Base-by-base conservation (phyloP, 1,284 basidiomycete species). In the Exobasidium rhododendri region DNA sequence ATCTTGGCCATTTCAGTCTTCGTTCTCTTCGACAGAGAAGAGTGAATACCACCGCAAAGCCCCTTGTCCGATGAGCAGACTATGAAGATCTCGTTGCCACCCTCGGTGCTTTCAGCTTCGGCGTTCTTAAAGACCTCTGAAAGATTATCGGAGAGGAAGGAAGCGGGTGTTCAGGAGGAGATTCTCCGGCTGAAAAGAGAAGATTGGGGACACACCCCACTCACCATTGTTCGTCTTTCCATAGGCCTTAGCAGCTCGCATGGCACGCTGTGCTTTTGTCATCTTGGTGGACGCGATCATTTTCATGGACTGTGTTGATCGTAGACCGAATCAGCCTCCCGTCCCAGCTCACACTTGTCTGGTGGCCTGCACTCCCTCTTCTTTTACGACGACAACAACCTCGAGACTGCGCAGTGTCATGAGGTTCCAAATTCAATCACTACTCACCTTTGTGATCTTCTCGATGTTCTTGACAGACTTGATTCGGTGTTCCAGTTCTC, bases 221-320 rank as follows among this genome's bases (percentile, higher is more conserved):
- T 62, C 65, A 94, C 92, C 92, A 74, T 89, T 85, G 85, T 94
- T 97, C 80, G 94, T 92, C 68, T 87, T 80, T 75, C 96, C 96
- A 83, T 97, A 99, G 80, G 88, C 83, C 85, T 97, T 96, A 78
- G 93, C 96, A 68, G 87, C 86, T 69, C 84, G 83, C 93, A 98
- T 97, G 70, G 94, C 93, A 77, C 89, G 86, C 72, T 80, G 79
- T 47, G 94, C 94, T 84, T 94, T 94, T 81, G 87, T 87, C 62
- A 98, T 88, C 83, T 96, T 94, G 65, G 94, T 97, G 59, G 94
- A 96, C 63, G 94, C 96, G 85, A 97, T 96, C 79, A 80, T 80
- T 65, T 97, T 97, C 94, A 97, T 98, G 62, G 94, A 97, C 92
- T 96, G 65, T n/a, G n/a, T n/a, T n/a, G n/a, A n/a, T n/a, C n/a